Base-by-base conservation (phyloP, 805 yeast species). In the Ascoidea rubescens region DNA sequence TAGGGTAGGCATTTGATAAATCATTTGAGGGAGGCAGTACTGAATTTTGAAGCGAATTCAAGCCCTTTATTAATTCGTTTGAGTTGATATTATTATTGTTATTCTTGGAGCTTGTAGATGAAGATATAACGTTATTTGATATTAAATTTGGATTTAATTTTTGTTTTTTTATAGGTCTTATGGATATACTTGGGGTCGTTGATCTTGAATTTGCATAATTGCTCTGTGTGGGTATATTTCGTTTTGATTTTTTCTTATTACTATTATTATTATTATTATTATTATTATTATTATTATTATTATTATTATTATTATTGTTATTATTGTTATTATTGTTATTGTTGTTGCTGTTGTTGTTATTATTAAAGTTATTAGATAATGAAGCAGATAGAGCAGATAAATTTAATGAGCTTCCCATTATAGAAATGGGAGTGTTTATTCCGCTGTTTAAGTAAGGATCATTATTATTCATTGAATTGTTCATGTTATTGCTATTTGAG, bases 361-460 rank as follows among this genome's bases (percentile, higher is more conserved):
- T 33, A 46, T 12, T 6, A n/a, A 46, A 31, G 30, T 33, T 21
- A 21, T 45, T 5, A 12, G 30, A 28, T 12, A 17, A 30, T 5
- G 31, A 28, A 14, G 48, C 16, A 16, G 43, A 37, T 17, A n/a
- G 45, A 8, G 52, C 5, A 32, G 43, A 5, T n/a, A 16, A 31
- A 33, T 46, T 28, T 32, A 46, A 33, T n/a, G 45, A 4, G 12
- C 32, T 28, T 6, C 31, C 32, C n/a, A 17, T 4, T 12, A 12
- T 37, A 14, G 47, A 44, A 4, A 21, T 6, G 4, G 45, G 31
- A n/a, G 21, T 6, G n/a, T 32, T 32, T 12, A 44, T 1, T 58
- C 55, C 33, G 57, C 48, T 53, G 48, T 5, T 37, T 45, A 48
- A 6, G 48, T 48, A 30, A 32, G 21, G 31, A 5, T 7, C 30